Conservation (phyloP, 2,329 filamentous ascomycete genomes). For the Colletotrichum spinosum region DNA sequence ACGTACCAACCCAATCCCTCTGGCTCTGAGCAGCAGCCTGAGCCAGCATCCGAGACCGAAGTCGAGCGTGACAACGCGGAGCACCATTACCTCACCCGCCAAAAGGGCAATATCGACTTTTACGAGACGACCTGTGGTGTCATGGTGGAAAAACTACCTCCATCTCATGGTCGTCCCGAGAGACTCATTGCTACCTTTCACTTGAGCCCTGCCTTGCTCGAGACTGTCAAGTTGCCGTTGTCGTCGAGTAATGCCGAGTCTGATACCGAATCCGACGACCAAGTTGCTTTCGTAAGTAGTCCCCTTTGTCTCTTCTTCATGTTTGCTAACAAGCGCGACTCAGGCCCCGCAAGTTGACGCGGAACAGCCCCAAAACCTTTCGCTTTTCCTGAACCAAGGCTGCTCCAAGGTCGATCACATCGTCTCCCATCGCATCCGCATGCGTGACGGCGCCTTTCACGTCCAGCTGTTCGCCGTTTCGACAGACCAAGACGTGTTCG, state of each 20-base stretch:
- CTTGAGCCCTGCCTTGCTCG: no score
- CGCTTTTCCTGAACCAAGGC: constrained; percentile 3
- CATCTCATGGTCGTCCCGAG: neutral
- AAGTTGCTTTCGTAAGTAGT: no score
- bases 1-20: neutral
- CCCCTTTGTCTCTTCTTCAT: no score
- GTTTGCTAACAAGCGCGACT: no score
- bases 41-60: neutral
- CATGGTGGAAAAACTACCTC: no score
- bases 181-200: neutral
- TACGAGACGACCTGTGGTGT: no score
- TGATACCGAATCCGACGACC: no score
- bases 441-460: neutral
- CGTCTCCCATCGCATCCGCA: neutral
- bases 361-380: neutral
- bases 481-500: neutral
- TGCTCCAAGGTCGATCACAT: neutral
- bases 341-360: no score
- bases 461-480: neutral
- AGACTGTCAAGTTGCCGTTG: no score
- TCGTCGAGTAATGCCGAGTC: no score
- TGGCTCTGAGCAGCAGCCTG: neutral
- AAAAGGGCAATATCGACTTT: neutral
- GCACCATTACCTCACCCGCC: neutral
- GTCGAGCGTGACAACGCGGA: no score